Evolutionary conservation across 169 alveolate species (phyloP).

Genomic region (Fabrea salina): DNA sequence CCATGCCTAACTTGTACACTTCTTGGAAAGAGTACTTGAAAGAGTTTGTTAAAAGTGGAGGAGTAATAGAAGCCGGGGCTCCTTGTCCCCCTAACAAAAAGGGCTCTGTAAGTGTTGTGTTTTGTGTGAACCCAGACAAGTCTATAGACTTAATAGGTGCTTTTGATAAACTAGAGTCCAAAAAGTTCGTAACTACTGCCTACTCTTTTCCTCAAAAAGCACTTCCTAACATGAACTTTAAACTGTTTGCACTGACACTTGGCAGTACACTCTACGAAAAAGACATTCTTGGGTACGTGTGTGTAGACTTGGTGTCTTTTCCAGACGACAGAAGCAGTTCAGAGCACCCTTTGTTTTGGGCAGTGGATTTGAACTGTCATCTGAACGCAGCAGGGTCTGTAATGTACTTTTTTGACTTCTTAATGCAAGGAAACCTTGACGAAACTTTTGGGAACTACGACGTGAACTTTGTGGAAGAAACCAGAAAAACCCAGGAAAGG

Average conservation of each 20-base stretch:
- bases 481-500: conserved; percentile 28
- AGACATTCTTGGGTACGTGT: conserved; percentile 81
- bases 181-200: conserved; percentile 71
- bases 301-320: conserved; percentile 79
- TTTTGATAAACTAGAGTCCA: conserved; percentile 78
- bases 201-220: conserved; percentile 75
- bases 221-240: conserved; percentile 67
- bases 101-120: conserved; percentile 70
- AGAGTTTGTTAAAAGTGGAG: conserved; percentile 75
- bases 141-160: conserved; percentile 72
- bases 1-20: conserved; percentile 68
- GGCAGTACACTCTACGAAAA: conserved; percentile 75
- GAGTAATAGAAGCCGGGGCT: conserved; percentile 85
- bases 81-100: conserved; percentile 56
- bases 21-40: conserved; percentile 77
- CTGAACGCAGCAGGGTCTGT: conserved; percentile 57
- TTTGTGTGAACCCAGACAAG: conserved; percentile 81
- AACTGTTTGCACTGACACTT: conserved; percentile 57
- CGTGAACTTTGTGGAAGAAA: conserved; percentile 28
- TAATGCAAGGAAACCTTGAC: conserved; percentile 69
- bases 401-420: conserved; percentile 57
- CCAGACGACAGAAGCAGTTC: conserved; percentile 55
- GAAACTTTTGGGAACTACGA: conserved; percentile 54
- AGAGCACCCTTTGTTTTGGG: conserved; percentile 74
- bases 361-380: conserved; percentile 63